Percentiles rank a stretch among this genome's conserved stretches.
These are phyloP conservation scores for Allodekkera sacchari DNA, from an alignment of 805 yeast genomes.

Conservation along the genomic window DNA sequence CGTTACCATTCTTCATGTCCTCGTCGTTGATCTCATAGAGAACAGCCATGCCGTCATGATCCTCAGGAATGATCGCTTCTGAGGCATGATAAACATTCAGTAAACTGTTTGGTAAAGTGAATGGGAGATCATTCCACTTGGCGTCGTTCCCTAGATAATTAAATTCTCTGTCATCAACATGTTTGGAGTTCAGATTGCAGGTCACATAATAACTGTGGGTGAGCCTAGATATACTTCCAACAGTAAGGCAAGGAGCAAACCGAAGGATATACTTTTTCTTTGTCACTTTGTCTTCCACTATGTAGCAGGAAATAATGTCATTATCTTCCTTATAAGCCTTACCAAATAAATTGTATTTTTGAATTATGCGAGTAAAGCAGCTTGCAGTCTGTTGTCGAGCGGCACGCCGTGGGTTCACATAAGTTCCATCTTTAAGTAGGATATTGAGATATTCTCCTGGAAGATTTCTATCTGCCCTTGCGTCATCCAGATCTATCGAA, in stretches of 20 bases:
- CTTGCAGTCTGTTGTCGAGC: neutral
- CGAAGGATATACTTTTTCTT: conserved; percentile 4
- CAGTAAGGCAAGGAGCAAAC: conserved; percentile 8
- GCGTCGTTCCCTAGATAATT: neutral
- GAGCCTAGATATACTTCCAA: conserved; percentile 9
- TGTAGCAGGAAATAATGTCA: conserved; percentile 5
- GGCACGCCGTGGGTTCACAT: neutral
- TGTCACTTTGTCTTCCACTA: conserved; percentile 7
- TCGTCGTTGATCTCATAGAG: conserved; percentile 4
- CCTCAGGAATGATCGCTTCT: conserved; percentile 1
- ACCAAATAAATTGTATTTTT: conserved; percentile 11
- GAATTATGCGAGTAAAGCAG: conserved; percentile 3
- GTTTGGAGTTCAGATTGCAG: conserved; percentile 4
- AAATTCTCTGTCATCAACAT: neutral
- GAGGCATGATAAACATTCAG: conserved; percentile 5
- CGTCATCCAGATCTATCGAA: neutral
- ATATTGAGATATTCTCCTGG: conserved; percentile 8
- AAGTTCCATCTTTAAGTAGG: conserved; percentile 2
- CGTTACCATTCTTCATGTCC: too few species aligned
- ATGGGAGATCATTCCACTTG: conserved; percentile 5
- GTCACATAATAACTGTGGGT: conserved; percentile 7
- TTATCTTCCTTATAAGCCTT: conserved; percentile 6
- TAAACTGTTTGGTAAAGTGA: conserved; percentile 5
- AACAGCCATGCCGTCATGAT: conserved; percentile 4
- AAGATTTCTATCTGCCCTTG: neutral